Conservation (phyloP, 78 protist genomes). For the Blattamonas nauphoetae region DNA sequence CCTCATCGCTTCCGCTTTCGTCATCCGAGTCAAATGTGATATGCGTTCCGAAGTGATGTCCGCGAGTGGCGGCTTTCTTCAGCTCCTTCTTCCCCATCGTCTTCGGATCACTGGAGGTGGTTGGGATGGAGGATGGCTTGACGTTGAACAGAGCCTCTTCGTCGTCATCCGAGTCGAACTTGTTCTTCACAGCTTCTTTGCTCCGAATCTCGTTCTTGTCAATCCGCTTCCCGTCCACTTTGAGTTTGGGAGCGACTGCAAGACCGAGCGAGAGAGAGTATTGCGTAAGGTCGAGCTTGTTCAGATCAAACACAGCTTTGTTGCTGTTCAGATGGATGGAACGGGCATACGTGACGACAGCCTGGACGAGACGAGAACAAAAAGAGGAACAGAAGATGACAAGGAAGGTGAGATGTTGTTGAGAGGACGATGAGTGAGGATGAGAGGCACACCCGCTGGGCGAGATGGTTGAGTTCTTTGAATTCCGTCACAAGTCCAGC, state of each 20-base stretch:
- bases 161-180: background rate
- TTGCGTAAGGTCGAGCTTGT: background rate
- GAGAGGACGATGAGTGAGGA: background rate
- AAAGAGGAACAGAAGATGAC: background rate
- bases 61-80: background rate
- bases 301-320: background rate
- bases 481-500: background rate
- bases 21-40: background rate
- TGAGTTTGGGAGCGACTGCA: background rate
- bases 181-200: background rate
- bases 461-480: slow-evolving; percentile 29
- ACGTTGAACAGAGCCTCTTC: no score
- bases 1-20: background rate
- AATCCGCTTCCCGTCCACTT: background rate
- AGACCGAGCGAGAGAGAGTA: background rate
- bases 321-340: slow-evolving; percentile 27
- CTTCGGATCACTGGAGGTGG: no score
- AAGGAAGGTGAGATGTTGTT: background rate
- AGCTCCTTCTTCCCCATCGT: background rate
- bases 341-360: slow-evolving; percentile 53
- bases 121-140: no score
- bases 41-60: background rate
- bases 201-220: background rate
- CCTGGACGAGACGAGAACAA: background rate
- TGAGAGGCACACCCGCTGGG: slow-evolving; percentile 31